Evolutionary conservation across 202 grass and related monocot genomes (phyloP).

Genomic region (Schoenoplectus triqueter): DNA sequence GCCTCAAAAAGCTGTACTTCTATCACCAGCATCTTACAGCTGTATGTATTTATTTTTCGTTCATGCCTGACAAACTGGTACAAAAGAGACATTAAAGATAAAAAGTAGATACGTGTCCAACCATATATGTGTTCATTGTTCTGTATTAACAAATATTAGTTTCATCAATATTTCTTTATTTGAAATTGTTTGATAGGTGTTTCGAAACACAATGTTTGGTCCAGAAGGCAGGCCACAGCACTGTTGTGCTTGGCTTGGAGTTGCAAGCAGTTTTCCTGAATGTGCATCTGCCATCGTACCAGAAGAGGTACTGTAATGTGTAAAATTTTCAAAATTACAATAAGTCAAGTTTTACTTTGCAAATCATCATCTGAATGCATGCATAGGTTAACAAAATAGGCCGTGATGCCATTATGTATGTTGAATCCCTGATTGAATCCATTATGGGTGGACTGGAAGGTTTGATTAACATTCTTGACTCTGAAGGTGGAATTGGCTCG

Average conservation of each 20-base stretch:
- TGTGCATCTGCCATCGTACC: constrained; percentile 90
- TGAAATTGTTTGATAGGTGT: constrained; percentile 58
- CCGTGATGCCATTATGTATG: constrained; percentile 96
- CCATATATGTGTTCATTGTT: not conserved
- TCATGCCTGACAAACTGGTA: constrained; percentile 7
- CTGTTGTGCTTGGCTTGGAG: constrained; percentile 98
- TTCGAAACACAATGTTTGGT: constrained; percentile 99
- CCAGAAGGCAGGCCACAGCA: constrained; percentile 95
- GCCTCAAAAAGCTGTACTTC: constrained; percentile 94
- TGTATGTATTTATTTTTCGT: constrained; percentile 56
- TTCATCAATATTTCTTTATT: constrained; percentile 6
- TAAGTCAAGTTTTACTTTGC: constrained; percentile 9
- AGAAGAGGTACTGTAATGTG: constrained; percentile 65
- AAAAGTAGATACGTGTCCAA: constrained; percentile 7
- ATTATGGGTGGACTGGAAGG: constrained; percentile 99
- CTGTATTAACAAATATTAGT: constrained; percentile 4
- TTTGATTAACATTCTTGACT: constrained; percentile 97
- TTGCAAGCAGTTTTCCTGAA: constrained; percentile 97
- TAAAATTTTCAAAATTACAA: constrained; percentile 15
- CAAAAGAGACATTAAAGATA: constrained; percentile 7
- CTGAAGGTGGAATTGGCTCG: constrained; percentile 97
- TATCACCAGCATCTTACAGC: constrained; percentile 99
- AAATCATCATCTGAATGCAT: constrained; percentile 26
- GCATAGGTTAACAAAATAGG: constrained; percentile 88
- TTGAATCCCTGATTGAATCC: constrained; percentile 95